Evolutionary conservation across 768 basidiomycete genomes (phyloP), one percentile per base, ranked within the genome.

Genomic region (Boletus rufocinnamomeus): DNA sequence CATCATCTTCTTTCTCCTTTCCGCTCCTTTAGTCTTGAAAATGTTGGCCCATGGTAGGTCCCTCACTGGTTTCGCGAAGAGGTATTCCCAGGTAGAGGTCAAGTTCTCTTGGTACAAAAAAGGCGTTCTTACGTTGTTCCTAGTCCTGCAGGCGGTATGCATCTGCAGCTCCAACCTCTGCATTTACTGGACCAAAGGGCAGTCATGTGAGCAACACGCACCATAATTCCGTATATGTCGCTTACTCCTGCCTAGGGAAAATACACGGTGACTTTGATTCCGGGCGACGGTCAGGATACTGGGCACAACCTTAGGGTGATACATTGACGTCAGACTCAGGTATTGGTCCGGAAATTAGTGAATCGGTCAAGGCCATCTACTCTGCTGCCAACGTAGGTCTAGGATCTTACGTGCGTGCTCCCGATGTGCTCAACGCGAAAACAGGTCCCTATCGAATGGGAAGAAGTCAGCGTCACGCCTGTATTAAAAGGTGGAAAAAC

Each of bases 391-490:
- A 89, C 54, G 94, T 93, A 68, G 52, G 76, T 66, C 41, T 35
- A 51, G 35, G 25, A 28, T 27, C 25, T 62, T 54, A 51, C 23
- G 32, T 61, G 48, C 41, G 23, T 54, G 35, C 52, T 21, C n/a
- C 37, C 45, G 59, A 6, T 50, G 23, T 48, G 21, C 62, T 66
- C 50, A 72, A 28, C n/a, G 25, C 48, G 14, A 51, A 52, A 35
- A 35, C 59, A 96, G 94, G 96, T 97, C 27, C 97, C 97, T 46
- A 97, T 99, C 68, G 84, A 93, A 77, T 99, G 97, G 97, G 97
- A 99, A 75, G 97, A 98, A 77, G 96, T 98, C 74, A 91, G 89
- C 72, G 97, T 99, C 49, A 89, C 93, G 8, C 97, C 97, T 14
- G 84, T 96, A 54, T 79, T 98, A 58, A 93, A 94, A 75, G 88